These are phyloP conservation scores for Paraphoma chrysanthemicola DNA, from an alignment of 2,329 filamentous ascomycete genomes.

Conservation along the genomic window DNA sequence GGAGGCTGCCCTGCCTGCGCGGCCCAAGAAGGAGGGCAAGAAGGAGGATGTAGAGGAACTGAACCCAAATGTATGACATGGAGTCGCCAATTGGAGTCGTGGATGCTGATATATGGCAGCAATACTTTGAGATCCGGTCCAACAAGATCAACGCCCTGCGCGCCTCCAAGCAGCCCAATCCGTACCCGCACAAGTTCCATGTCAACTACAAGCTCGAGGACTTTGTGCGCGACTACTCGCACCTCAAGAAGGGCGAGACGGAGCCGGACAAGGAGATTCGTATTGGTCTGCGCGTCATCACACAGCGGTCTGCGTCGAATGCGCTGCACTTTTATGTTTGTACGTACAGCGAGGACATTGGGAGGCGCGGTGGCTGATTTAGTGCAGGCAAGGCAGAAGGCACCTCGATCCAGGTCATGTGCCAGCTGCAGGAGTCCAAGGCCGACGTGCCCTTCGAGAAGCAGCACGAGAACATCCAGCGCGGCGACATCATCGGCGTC, in stretches of 20 bases:
- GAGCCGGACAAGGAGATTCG: conserved; percentile 76
- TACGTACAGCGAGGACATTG: conserved; percentile 1
- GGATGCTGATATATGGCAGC: conserved; percentile 53
- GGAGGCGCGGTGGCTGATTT: conserved; percentile 9
- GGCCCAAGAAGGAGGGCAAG: conserved; percentile 67
- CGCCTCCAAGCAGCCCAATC: conserved; percentile 75
- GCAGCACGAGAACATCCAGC: conserved; percentile 86
- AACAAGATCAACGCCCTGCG: conserved; percentile 79
- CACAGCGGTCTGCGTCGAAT: conserved; percentile 28
- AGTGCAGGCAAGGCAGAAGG: conserved; percentile 69
- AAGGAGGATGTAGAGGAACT: conserved; percentile 73
- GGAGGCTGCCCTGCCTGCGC: conserved; percentile 71
- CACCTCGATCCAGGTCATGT: conserved; percentile 87
- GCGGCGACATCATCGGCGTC: conserved; percentile 92
- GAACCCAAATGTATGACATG: conserved; percentile 70
- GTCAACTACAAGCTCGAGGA: conserved; percentile 82
- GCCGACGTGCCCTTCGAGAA: conserved; percentile 77
- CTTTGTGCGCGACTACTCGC: conserved; percentile 78
- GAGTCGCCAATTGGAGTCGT: not conserved
- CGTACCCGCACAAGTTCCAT: conserved; percentile 91
- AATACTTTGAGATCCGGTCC: conserved; percentile 97
- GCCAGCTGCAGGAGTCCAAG: conserved; percentile 79
- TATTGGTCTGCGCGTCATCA: conserved; percentile 84
- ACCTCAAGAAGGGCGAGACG: conserved; percentile 87
- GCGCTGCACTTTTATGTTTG: conserved; percentile 41